Conservation (phyloP, 2,329 filamentous ascomycete species). For the Kalmusia sp. region DNA sequence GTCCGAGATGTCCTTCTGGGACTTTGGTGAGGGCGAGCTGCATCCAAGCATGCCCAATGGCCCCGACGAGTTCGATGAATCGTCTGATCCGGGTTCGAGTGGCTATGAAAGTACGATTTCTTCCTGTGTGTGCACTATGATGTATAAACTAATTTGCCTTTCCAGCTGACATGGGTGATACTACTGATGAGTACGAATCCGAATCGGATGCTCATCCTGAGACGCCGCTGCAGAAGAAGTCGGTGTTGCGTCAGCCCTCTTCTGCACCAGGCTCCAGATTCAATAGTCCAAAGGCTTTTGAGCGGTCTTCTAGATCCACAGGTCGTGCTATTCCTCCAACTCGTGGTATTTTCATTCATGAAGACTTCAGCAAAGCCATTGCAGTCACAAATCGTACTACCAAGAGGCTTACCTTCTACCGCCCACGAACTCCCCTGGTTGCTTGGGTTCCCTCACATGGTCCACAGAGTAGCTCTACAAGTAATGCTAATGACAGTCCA, state of each 20-base stretch:
- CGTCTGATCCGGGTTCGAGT: slow-evolving; percentile 58
- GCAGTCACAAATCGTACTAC: slow-evolving; percentile 50
- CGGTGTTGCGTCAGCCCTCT: slow-evolving; percentile 58
- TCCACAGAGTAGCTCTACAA: slow-evolving; percentile 47
- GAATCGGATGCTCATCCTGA: slow-evolving; percentile 54
- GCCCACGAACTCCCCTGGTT: slow-evolving; percentile 38
- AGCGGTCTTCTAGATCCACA: slow-evolving; percentile 35
- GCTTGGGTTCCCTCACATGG: slow-evolving; percentile 37
- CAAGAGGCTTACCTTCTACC: slow-evolving; percentile 52
- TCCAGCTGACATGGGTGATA: slow-evolving; percentile 66
- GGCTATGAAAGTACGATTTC: slow-evolving; percentile 65
- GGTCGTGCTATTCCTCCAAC: slow-evolving; percentile 39
- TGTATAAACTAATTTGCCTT: slow-evolving; percentile 53
- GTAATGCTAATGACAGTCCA: slow-evolving; percentile 49
- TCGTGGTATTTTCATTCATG: slow-evolving; percentile 46
- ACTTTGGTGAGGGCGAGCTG: slow-evolving; percentile 61
- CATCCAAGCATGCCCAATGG: slow-evolving; percentile 40
- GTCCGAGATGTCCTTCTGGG: slow-evolving; percentile 65
- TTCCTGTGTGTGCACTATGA: slow-evolving; percentile 24
- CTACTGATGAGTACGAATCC: slow-evolving; percentile 63
- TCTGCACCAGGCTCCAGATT: slow-evolving; percentile 51
- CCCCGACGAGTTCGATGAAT: slow-evolving; percentile 44
- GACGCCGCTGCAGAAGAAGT: slow-evolving; percentile 48
- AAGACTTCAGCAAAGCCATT: slow-evolving; percentile 47
- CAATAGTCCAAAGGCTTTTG: slow-evolving; percentile 47